Evolutionary conservation across 2,329 filamentous ascomycete species (phyloP).

Genomic region (Colletotrichum shisoi): DNA sequence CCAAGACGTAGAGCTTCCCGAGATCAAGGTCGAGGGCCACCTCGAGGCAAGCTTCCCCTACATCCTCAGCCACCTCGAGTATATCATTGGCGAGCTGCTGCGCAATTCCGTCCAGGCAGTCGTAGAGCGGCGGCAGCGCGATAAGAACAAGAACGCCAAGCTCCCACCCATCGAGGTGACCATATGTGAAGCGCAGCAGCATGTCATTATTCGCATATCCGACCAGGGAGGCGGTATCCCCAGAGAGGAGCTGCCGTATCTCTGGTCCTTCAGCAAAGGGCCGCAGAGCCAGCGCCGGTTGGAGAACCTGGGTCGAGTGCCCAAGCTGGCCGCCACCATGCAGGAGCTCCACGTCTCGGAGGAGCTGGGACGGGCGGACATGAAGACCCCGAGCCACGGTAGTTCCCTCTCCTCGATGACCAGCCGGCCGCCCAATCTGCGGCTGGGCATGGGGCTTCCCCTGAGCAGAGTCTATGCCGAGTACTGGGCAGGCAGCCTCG

Average conservation of each 20-base stretch:
- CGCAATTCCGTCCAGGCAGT: slow-evolving; percentile 94
- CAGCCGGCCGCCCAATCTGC: slow-evolving; percentile 82
- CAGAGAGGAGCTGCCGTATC: slow-evolving; percentile 80
- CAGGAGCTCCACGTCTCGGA: slow-evolving; percentile 75
- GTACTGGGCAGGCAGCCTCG: slow-evolving; percentile 94
- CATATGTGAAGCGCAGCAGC: slow-evolving; percentile 90
- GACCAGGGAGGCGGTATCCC: slow-evolving; percentile 94
- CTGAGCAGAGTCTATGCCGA: slow-evolving; percentile 95
- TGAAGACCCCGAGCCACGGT: slow-evolving; percentile 55
- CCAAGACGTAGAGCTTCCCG: slow-evolving; percentile 73
- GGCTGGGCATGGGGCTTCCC: slow-evolving; percentile 90
- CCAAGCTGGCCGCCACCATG: slow-evolving; percentile 90
- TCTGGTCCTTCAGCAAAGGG: slow-evolving; percentile 98
- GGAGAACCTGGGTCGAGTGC: slow-evolving; percentile 85
- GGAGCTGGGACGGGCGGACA: slow-evolving; percentile 52
- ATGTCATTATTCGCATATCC: slow-evolving; percentile 95
- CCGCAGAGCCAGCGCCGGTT: slow-evolving; percentile 79
- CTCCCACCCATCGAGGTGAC: slow-evolving; percentile 86
- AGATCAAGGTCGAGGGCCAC: slow-evolving; percentile 84
- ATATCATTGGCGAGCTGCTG: slow-evolving; percentile 93
- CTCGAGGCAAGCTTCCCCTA: slow-evolving; percentile 92
- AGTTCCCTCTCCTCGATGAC: slow-evolving; percentile 82
- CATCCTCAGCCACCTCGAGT: slow-evolving; percentile 94
- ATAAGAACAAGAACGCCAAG: slow-evolving; percentile 39
- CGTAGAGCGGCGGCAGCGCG: slow-evolving; percentile 72